Evolutionary conservation across 139 green algal genomes (phyloP).

Genomic region (Volvox reticuliferus): DNA sequence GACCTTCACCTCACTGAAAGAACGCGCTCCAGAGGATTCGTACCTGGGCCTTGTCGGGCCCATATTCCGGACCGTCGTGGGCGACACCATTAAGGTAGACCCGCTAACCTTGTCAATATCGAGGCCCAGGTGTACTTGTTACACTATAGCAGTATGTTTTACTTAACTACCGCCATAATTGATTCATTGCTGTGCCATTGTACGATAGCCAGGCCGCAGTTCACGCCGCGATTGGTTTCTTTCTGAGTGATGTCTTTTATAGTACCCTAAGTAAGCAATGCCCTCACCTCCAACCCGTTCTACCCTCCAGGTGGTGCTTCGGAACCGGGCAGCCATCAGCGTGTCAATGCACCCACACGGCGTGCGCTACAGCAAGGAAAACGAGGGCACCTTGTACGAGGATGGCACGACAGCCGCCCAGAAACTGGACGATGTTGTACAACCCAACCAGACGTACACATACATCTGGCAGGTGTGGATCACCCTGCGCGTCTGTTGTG

Average conservation of each 20-base stretch:
- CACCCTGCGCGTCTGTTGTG: no score
- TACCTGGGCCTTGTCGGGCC: conserved; percentile 82
- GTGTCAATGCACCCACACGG: conserved; percentile 79
- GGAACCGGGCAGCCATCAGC: conserved; percentile 13
- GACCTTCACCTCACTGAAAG: conserved; percentile 67
- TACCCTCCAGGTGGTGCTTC: conserved; percentile 29
- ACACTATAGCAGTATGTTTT: no score
- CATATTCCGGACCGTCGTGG: conserved; percentile 71
- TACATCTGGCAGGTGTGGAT: conserved; percentile 69
- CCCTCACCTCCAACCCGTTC: background rate
- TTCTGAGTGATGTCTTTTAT: no score
- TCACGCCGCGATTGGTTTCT: no score
- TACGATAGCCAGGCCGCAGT: no score
- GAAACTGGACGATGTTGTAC: conserved; percentile 55
- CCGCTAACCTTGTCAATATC: no score
- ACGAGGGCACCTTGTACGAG: conserved; percentile 77
- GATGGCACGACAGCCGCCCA: conserved; percentile 62
- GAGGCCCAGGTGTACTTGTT: no score
- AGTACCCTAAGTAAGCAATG: no score
- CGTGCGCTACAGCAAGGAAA: conserved; percentile 79
- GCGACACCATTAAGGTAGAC: conserved; percentile 69
- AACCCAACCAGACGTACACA: conserved; percentile 38
- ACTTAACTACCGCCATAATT: no score
- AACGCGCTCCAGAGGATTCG: conserved; percentile 50
- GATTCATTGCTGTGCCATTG: no score